Percentiles rank a stretch among this genome's conserved stretches.
Evolutionary conservation across 2,329 filamentous ascomycete species (phyloP).

Genomic region (Clarireedia homoeocarpa): DNA sequence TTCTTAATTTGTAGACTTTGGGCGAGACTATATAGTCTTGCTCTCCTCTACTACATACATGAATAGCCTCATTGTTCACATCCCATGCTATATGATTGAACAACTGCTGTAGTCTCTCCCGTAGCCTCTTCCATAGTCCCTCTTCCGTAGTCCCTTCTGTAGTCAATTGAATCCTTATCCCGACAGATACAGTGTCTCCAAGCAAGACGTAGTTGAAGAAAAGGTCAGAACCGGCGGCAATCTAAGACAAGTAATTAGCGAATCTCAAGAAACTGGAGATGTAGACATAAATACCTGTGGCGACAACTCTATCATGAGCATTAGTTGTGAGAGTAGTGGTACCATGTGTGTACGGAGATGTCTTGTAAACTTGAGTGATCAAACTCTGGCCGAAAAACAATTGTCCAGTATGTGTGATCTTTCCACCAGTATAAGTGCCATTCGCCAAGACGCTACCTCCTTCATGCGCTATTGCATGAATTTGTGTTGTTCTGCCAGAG

Average conservation of each 20-base stretch:
- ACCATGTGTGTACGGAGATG: constrained; percentile 41
- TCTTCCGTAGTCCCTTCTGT: no score
- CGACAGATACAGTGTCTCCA: constrained; percentile 27
- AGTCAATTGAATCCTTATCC: no score
- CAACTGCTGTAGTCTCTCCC: no score
- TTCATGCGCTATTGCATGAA: constrained; percentile 29
- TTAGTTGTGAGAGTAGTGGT: constrained; percentile 40
- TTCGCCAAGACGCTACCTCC: constrained; percentile 25
- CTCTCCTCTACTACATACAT: no score
- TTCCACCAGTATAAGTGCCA: constrained; percentile 42
- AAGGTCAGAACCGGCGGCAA: constrained; percentile 38
- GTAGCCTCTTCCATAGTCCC: no score
- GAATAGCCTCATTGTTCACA: no score
- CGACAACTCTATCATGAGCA: constrained; percentile 23
- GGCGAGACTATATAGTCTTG: no score
- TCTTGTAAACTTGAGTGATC: constrained; percentile 42
- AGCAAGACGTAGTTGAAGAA: constrained; percentile 52
- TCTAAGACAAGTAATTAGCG: constrained; percentile 31
- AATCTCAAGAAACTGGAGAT: neutral
- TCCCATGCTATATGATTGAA: no score
- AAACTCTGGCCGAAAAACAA: constrained; percentile 57
- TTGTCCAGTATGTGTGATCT: constrained; percentile 40
- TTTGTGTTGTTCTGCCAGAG: constrained; percentile 37
- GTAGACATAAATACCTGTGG: constrained; percentile 28
- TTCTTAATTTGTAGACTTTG: no score